Evolutionary conservation across 2,329 filamentous ascomycete species (phyloP).

Genomic region (Chrysoporthe puriensis): DNA sequence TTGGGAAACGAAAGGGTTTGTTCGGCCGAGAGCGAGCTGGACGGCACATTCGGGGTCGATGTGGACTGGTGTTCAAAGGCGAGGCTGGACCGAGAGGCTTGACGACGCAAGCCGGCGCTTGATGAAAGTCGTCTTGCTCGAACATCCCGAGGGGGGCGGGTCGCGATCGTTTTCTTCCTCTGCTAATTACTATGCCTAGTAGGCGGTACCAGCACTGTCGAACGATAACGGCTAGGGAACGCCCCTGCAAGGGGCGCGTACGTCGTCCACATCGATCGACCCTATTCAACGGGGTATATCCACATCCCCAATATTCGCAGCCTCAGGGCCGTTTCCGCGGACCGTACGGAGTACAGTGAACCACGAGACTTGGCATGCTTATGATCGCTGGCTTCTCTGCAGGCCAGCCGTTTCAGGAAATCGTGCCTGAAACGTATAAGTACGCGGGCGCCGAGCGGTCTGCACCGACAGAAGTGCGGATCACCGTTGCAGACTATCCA

Average conservation of each 20-base stretch:
- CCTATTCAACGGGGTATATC: constrained; percentile 14
- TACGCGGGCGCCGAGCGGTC: neutral
- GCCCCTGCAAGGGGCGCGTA: constrained; percentile 16
- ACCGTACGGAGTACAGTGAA: neutral
- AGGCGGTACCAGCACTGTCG: neutral
- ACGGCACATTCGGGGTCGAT: neutral
- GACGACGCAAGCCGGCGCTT: neutral
- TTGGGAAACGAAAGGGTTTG: neutral
- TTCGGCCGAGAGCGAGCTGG: neutral
- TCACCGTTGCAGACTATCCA: neutral
- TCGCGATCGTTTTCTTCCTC: neutral
- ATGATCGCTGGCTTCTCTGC: neutral
- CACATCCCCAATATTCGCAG: constrained; percentile 6
- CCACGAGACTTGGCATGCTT: neutral
- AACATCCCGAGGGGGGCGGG: neutral
- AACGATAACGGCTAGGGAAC: neutral
- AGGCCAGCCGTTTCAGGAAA: constrained; percentile 2
- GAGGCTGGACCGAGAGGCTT: neutral
- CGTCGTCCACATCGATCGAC: constrained; percentile 13
- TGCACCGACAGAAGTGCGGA: neutral
- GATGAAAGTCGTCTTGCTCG: neutral
- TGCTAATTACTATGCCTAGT: too few relatives aligned
- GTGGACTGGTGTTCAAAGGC: neutral
- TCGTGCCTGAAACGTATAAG: neutral
- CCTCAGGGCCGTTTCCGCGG: neutral